phyloP scores from a whole-genome alignment of 2,329 filamentous ascomycete species.

The Xylaria sp. region DNA sequence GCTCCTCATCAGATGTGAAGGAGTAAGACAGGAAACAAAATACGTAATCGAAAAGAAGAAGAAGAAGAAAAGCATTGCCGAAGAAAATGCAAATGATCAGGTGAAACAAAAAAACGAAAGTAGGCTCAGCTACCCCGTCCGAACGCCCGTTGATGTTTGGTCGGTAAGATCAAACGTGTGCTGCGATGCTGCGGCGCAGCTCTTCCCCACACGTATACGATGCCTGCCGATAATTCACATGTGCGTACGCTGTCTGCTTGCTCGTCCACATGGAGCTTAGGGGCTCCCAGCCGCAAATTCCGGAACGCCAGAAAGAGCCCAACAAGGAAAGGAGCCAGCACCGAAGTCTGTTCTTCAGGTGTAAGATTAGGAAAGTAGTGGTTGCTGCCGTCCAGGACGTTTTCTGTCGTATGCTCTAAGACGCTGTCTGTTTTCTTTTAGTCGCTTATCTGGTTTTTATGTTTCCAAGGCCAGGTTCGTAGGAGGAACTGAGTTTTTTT shows the following conservation, averaged over 20 bases:
- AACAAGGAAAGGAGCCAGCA: slow-evolving; percentile 16
- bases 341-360: slow-evolving; percentile 4
- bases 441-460: background rate
- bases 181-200: slow-evolving; percentile 22
- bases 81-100: background rate
- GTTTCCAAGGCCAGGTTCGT: background rate
- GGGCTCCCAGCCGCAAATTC: slow-evolving; percentile 17
- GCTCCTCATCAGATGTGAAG: background rate
- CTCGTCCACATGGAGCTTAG: slow-evolving; percentile 18
- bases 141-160: slow-evolving; percentile 4
- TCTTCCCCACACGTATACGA: slow-evolving; percentile 1
- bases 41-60: background rate
- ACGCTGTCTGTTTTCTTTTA: background rate
- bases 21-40: background rate
- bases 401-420: background rate
- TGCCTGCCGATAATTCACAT: slow-evolving; percentile 14
- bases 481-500: background rate
- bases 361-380: background rate
- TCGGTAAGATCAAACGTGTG: background rate
- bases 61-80: background rate
- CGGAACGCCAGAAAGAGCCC: slow-evolving; percentile 22
- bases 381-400: slow-evolving; percentile 5
- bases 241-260: background rate
- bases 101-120: background rate
- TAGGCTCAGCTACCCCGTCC: slow-evolving; percentile 12